phyloP scores from a whole-genome alignment of 495 filamentous ascomycete genomes.

The Pseudoneurospora amorphoporcata region DNA sequence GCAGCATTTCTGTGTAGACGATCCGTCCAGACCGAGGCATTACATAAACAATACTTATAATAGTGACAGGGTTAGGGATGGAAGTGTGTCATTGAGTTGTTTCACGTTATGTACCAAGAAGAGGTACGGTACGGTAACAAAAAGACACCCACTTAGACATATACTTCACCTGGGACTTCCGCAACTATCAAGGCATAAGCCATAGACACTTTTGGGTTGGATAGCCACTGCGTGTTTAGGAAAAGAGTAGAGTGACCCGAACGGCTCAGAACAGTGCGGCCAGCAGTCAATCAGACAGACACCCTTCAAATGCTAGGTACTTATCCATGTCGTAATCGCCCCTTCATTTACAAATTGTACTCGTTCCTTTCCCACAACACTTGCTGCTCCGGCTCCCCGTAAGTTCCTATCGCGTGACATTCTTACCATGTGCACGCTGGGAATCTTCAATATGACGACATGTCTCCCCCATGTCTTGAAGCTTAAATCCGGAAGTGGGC shows the following conservation, averaged over 20 bases:
- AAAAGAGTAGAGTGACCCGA: not conserved
- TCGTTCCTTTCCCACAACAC: not conserved
- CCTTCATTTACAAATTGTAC: not conserved
- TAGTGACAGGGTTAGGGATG: not conserved
- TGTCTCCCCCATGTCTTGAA: slow-evolving; percentile 4
- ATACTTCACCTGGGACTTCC: not conserved
- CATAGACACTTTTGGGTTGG: not conserved
- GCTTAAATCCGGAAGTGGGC: not conserved
- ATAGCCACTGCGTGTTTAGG: not conserved
- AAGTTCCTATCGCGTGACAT: not conserved
- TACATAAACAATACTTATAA: not conserved
- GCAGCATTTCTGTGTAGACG: not conserved
- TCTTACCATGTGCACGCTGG: not conserved
- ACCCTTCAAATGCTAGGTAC: not conserved
- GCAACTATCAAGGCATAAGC: not conserved
- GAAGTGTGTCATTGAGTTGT: not conserved
- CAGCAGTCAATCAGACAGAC: not conserved
- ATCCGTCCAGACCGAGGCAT: not conserved
- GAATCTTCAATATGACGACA: slow-evolving; percentile 8
- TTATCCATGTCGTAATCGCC: not conserved
- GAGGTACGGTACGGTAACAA: not conserved
- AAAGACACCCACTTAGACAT: not conserved
- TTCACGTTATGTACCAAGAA: not conserved
- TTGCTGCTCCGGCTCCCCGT: not conserved
- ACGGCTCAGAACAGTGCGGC: not conserved